These are phyloP conservation scores for Tetrahymena borealis DNA, from an alignment of 73 alveolate genomes.

Conservation along the genomic window DNA sequence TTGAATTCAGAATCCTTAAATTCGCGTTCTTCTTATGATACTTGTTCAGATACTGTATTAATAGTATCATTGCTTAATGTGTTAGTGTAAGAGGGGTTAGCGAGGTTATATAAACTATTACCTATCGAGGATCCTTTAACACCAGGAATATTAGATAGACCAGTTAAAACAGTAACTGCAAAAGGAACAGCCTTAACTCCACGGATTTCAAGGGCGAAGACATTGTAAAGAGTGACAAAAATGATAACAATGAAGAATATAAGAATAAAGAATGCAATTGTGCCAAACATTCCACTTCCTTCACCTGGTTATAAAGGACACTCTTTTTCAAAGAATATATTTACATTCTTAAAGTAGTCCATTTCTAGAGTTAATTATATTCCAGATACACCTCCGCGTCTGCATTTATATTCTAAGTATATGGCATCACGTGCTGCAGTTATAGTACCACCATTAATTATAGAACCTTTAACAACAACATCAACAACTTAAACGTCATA, in stretches of 20 bases:
- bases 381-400: not conserved
- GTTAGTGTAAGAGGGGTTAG: not conserved
- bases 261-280: not conserved
- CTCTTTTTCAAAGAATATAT: not conserved
- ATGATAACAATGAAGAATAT: not conserved
- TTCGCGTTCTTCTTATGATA: not conserved
- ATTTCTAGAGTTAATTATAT: not conserved
- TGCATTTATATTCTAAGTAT: not conserved
- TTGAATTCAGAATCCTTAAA: not conserved
- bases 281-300: not conserved
- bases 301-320: not conserved
- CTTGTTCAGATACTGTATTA: not conserved
- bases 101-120: not conserved
- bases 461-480: not conserved
- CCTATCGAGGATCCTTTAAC: not conserved
- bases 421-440: not conserved
- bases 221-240: not conserved
- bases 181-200: not conserved
- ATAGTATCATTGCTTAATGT: not conserved
- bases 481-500: not conserved
- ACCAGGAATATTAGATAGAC: not conserved
- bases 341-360: not conserved
- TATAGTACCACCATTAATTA: not conserved
- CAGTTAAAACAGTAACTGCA: not conserved
- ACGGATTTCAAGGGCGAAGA: not conserved